Conservation (phyloP, 2,329 filamentous ascomycete genomes). For the Beauveria scarabaeidicola region DNA sequence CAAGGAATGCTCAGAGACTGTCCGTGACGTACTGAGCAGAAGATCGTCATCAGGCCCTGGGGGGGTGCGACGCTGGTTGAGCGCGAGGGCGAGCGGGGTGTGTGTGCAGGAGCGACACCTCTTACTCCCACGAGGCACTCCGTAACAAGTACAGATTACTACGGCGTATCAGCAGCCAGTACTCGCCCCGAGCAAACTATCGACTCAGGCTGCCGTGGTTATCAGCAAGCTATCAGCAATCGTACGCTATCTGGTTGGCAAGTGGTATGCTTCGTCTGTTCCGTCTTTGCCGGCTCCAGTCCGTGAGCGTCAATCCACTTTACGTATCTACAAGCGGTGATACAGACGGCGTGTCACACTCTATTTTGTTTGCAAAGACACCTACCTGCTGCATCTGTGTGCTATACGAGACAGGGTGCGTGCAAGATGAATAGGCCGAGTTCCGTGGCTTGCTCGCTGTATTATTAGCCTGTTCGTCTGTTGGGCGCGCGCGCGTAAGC, state of each 20-base stretch:
- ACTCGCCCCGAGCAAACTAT: background rate
- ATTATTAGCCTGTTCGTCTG: background rate
- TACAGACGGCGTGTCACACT: background rate
- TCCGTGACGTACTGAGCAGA: conserved; percentile 9
- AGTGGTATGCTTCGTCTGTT: background rate
- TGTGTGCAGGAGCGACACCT: background rate
- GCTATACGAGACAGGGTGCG: background rate
- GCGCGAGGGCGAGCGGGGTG: conserved; percentile 4
- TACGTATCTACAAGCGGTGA: background rate
- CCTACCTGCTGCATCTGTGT: background rate
- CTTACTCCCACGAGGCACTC: background rate
- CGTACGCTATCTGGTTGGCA: background rate
- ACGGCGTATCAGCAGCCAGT: background rate
- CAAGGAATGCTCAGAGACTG: conserved; percentile 7
- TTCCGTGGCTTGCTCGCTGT: background rate
- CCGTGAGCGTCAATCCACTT: background rate
- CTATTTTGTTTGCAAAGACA: background rate
- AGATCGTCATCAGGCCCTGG: conserved; percentile 4
- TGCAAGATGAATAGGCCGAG: background rate
- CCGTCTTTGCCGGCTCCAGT: background rate
- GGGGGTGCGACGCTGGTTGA: background rate
- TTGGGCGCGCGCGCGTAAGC: too few relatives aligned
- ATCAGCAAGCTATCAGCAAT: background rate
- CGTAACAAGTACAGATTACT: background rate
- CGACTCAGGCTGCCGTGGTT: background rate